Base-by-base conservation (phyloP, 495 filamentous ascomycete species). In the Annulohypoxylon nitens region DNA sequence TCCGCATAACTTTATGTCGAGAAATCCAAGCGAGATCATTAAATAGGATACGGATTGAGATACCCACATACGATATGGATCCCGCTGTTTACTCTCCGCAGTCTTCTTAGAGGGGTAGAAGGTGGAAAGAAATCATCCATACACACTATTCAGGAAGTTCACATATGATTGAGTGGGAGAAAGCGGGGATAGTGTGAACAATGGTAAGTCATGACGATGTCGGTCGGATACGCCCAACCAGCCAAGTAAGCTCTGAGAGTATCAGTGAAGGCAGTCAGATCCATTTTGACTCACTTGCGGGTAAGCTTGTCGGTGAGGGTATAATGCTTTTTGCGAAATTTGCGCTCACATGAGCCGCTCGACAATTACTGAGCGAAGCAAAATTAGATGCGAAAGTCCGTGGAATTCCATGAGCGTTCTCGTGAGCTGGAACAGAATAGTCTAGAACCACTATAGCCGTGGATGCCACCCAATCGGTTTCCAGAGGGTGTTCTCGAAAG, bases 221-320 rank as follows among this genome's bases (percentile, higher is more conserved):
- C 48, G 20, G 25, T 61, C 48, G 20, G 51, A 43, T 12, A 60
- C 7, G 18, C 43, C 43, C 16, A 23, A 23, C 20, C 20, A 23
- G 20, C 20, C 20, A 47, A 47, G 43, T 67, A 47, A 6, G 36
- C 23, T 39, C 64, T 34, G 34, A 48, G 34, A 18, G 8, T 41
- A 62, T 48, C 39, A 10, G 55, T 25, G 53, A 73, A 45, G 43
- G 43, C 16, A 47, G 55, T 53, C 33, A 62, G 63, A 63, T 36
- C 58, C 18, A 43, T 45, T 50, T 50, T 63, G 62, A 66, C 63
- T 48, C 43, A 51, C 16, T 43, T 18, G 33, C 18, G 20, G 33
- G 61, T 70, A 70, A 70, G 68, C 69, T 48, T 61, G 62, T 64
- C 70, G 70, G 70, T 73, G 63, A 67, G 58, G 34, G 58, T 18